Evolutionary conservation across 345 rosid genomes (phyloP).

Genomic region (Eucalyptus sideroxylon): DNA sequence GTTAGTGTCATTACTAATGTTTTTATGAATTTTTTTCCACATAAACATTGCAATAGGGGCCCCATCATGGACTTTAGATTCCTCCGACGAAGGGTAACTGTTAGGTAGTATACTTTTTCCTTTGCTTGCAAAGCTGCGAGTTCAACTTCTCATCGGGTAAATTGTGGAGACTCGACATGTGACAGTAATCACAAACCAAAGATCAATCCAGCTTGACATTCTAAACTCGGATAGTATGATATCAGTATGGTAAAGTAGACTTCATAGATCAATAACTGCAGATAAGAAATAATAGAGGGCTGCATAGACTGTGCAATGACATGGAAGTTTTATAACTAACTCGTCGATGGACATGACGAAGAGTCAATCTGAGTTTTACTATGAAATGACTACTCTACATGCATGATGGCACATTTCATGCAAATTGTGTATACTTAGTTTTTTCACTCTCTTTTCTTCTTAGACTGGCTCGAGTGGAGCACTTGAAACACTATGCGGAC

Average conservation of each 20-base stretch:
- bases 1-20: not conserved
- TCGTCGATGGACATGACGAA: not conserved
- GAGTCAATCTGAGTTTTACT: not conserved
- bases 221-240: not conserved
- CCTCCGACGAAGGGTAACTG: not conserved
- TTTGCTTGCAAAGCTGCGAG: not conserved
- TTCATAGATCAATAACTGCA: not conserved
- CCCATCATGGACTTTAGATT: not conserved
- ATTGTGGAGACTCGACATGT: not conserved
- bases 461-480: conserved; percentile 74
- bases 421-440: not conserved
- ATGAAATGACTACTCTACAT: not conserved
- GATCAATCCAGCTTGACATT: not conserved
- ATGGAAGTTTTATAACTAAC: not conserved
- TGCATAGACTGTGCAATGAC: not conserved
- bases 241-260: not conserved
- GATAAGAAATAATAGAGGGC: not conserved
- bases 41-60: not conserved
- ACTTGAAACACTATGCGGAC: conserved; percentile 86
- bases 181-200: not conserved
- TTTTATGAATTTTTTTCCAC: not conserved
- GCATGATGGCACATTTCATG: not conserved
- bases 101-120: not conserved
- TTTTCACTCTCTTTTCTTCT: not conserved
- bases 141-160: not conserved